These are phyloP conservation scores for Lipomyces yamanashiensis DNA, from an alignment of 805 yeast species.

Conservation along the genomic window DNA sequence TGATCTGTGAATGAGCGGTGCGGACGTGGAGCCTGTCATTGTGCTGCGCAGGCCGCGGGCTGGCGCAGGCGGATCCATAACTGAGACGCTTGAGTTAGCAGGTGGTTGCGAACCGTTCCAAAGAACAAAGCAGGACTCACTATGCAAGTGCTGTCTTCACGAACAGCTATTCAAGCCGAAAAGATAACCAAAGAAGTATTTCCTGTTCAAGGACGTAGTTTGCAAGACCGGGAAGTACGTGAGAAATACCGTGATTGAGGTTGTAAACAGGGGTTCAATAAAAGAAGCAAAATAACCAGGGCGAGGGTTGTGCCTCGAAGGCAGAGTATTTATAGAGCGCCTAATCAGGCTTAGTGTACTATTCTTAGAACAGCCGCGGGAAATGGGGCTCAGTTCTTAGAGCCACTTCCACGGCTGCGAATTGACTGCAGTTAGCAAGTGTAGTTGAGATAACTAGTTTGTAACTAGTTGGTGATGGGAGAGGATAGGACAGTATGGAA, in stretches of 20 bases:
- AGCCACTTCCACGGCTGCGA: neutral
- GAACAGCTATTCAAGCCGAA: neutral
- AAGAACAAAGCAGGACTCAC: neutral
- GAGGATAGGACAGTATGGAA: no score
- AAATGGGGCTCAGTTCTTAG: neutral
- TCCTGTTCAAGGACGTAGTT: neutral
- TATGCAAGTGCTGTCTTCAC: neutral
- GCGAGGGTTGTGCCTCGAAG: slow-evolving; percentile 1
- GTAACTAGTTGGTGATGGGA: no score
- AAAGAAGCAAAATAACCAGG: neutral
- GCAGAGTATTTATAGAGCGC: neutral
- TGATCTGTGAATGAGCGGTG: slow-evolving; percentile 21
- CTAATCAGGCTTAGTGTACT: slow-evolving; percentile 1
- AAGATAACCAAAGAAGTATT: neutral
- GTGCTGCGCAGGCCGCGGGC: slow-evolving; percentile 14
- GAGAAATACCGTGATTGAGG: neutral
- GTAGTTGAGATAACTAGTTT: no score
- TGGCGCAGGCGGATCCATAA: slow-evolving; percentile 17
- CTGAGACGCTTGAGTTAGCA: neutral
- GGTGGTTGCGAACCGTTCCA: neutral
- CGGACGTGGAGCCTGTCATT: slow-evolving; percentile 28
- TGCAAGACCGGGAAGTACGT: neutral
- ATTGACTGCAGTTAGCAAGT: neutral
- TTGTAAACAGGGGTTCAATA: neutral
- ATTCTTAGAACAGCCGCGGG: slow-evolving; percentile 16